These are phyloP conservation scores for Proliferodiscus dingleyae DNA, from an alignment of 2,329 filamentous ascomycete species.

Conservation along the genomic window DNA sequence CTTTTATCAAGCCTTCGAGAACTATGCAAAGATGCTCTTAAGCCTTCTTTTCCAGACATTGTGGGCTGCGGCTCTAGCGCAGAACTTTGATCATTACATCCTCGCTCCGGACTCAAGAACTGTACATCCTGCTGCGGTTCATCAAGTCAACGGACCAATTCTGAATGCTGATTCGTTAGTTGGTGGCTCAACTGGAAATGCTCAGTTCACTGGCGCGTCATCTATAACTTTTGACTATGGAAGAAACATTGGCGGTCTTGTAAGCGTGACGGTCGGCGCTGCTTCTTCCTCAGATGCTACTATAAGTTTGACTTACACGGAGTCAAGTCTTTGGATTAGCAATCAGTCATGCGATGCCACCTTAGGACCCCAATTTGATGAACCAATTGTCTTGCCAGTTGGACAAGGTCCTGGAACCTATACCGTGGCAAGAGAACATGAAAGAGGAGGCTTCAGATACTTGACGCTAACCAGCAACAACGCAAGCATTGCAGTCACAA, in stretches of 20 bases:
- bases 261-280: slow-evolving; percentile 31
- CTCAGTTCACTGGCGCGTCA: slow-evolving; percentile 27
- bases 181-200: slow-evolving; percentile 3
- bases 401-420: slow-evolving; percentile 34
- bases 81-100: slow-evolving; percentile 23
- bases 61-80: not conserved
- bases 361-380: slow-evolving; percentile 41
- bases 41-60: not conserved
- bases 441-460: slow-evolving; percentile 49
- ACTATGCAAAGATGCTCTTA: not conserved
- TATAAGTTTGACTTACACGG: slow-evolving; percentile 37
- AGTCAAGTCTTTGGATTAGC: slow-evolving; percentile 44
- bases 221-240: slow-evolving; percentile 37
- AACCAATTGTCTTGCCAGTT: slow-evolving; percentile 43
- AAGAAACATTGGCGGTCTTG: slow-evolving; percentile 36
- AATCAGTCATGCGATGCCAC: slow-evolving; percentile 42
- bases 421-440: slow-evolving; percentile 36
- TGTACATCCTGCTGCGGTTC: slow-evolving; percentile 24
- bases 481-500: slow-evolving; percentile 26
- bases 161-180: slow-evolving; percentile 19
- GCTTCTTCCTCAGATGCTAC: slow-evolving; percentile 27
- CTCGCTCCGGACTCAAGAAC: slow-evolving; percentile 30
- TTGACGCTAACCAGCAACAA: slow-evolving; percentile 40
- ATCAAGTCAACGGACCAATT: slow-evolving; percentile 31
- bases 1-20: not conserved